A percentile compares a stretch with the other conserved stretches of the same genome.
These are phyloP conservation scores for Termitomyces sp. DNA, from an alignment of 1,284 basidiomycete species.

Conservation along the genomic window DNA sequence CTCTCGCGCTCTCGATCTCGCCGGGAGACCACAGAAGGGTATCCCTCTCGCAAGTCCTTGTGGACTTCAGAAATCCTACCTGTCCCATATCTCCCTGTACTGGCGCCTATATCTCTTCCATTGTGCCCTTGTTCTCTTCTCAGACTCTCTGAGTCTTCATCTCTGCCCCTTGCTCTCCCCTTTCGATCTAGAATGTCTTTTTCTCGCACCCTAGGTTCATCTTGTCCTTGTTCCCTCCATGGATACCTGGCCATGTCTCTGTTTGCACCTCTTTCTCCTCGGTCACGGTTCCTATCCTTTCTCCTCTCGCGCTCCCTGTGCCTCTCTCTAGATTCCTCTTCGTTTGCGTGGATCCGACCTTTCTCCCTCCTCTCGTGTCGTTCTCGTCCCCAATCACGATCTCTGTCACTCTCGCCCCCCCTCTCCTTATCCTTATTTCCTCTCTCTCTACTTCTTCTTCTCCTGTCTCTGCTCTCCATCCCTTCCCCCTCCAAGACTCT, in stretches of 20 bases:
- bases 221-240: slow-evolving; percentile 15
- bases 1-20: slow-evolving; percentile 1
- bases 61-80: background rate
- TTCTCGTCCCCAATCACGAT: background rate
- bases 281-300: background rate
- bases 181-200: slow-evolving; percentile 12
- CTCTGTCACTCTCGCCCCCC: slow-evolving; percentile 7
- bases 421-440: slow-evolving; percentile 3
- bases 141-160: background rate
- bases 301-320: slow-evolving; percentile 5
- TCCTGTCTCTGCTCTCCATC: slow-evolving; percentile 18
- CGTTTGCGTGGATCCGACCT: background rate
- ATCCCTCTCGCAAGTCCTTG: background rate
- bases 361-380: background rate
- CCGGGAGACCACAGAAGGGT: background rate
- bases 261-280: background rate
- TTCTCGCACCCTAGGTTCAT: slow-evolving; percentile 5
- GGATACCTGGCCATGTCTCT: slow-evolving; percentile 2
- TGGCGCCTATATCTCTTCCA: background rate
- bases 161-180: slow-evolving; percentile 8
- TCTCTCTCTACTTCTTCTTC: background rate
- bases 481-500: slow-evolving; percentile 12
- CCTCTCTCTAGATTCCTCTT: background rate
- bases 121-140: background rate
- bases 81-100: background rate